Conservation (phyloP, 345 rosid species). For the Microthlaspi erraticum region DNA sequence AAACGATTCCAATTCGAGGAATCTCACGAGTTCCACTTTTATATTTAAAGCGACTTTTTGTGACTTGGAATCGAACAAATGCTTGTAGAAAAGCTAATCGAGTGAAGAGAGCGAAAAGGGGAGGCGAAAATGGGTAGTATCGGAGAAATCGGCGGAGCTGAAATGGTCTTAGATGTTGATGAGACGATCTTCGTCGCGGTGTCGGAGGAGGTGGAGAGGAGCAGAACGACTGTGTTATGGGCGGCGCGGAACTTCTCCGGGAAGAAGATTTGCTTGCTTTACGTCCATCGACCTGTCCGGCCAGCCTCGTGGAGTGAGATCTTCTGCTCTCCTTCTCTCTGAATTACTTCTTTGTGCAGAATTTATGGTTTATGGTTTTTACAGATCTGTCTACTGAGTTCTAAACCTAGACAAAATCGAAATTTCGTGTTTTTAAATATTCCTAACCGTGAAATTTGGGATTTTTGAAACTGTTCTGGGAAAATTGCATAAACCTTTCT, state of each 20-base stretch:
- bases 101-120: slow-evolving; percentile 25
- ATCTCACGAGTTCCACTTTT: slow-evolving; percentile 44
- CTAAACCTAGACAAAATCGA: slow-evolving; percentile 9
- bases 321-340: slow-evolving; percentile 27
- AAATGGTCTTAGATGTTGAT: slow-evolving; percentile 48
- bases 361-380: neutral
- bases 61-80: neutral
- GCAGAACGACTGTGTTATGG: slow-evolving; percentile 69
- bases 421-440: neutral
- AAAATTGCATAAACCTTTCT: neutral
- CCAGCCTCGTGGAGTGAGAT: slow-evolving; percentile 63
- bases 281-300: slow-evolving; percentile 63
- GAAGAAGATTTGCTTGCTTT: slow-evolving; percentile 76
- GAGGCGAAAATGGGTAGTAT: slow-evolving; percentile 46
- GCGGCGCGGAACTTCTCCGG: slow-evolving; percentile 64
- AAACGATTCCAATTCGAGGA: slow-evolving; percentile 42
- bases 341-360: slow-evolving; percentile 22
- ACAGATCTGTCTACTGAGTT: slow-evolving; percentile 30
- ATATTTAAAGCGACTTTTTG: slow-evolving; percentile 36
- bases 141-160: slow-evolving; percentile 43
- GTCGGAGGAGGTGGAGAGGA: slow-evolving; percentile 65
- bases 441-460: slow-evolving; percentile 2
- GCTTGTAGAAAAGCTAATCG: slow-evolving; percentile 8
- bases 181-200: slow-evolving; percentile 82
- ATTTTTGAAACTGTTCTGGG: neutral